A percentile compares a stretch with the other conserved stretches of the same genome.
These are phyloP conservation scores for Claviceps quebecensis DNA, from an alignment of 2,329 filamentous ascomycete genomes.

Conservation along the genomic window DNA sequence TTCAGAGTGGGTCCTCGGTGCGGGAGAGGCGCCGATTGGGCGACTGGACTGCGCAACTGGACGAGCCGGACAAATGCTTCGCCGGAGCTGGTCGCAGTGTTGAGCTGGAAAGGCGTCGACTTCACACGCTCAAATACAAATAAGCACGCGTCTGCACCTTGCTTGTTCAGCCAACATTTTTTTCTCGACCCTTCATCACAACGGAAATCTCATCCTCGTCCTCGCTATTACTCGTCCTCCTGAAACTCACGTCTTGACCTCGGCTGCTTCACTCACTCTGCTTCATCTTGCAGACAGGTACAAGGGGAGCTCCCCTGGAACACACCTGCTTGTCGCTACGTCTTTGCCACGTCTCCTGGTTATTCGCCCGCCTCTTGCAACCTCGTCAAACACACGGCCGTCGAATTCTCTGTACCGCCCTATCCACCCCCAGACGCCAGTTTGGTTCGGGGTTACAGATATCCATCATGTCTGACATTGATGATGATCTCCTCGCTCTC, in stretches of 20 bases:
- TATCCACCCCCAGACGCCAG: background rate
- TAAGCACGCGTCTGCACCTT: no score
- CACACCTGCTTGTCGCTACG: background rate
- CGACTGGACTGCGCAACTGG: background rate
- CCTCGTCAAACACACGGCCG: background rate
- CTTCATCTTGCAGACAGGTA: background rate
- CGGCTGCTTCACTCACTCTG: background rate
- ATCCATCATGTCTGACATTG: conserved; percentile 66
- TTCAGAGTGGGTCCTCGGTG: background rate
- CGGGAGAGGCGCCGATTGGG: conserved; percentile 2
- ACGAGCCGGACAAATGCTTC: conserved; percentile 7
- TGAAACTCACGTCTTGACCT: background rate
- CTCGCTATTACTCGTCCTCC: no score
- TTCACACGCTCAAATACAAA: no score
- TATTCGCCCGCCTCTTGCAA: background rate
- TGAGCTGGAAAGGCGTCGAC: no score
- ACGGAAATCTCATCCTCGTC: no score
- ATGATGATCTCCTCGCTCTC: conserved; percentile 86
- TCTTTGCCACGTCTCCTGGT: background rate
- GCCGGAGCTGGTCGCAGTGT: background rate
- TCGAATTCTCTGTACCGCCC: no score
- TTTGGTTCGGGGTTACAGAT: background rate
- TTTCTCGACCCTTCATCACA: no score
- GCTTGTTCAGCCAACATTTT: no score
- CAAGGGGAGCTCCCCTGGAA: background rate